Conservation (phyloP, 2,329 filamentous ascomycete species). For the Xylaria digitata region DNA sequence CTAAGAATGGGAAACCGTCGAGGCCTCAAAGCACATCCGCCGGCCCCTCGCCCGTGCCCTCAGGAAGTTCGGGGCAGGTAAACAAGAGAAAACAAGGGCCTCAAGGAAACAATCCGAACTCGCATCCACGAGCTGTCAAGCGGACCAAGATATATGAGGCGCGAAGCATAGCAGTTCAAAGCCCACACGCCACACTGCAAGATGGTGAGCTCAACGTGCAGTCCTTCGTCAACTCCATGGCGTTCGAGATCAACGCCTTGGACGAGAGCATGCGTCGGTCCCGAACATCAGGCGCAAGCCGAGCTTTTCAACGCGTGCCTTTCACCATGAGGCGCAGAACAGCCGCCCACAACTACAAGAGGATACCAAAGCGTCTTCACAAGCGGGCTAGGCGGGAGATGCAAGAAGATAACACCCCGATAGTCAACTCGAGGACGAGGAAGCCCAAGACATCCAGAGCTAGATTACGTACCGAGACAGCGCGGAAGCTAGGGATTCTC, state of each 20-base stretch:
- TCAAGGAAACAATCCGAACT: constrained; percentile 44
- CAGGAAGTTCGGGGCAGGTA: constrained; percentile 31
- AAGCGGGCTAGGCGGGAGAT: constrained; percentile 78
- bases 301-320: constrained; percentile 93
- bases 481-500: constrained; percentile 74
- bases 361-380: constrained; percentile 82
- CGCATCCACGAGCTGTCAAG: constrained; percentile 52
- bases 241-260: constrained; percentile 89
- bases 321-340: constrained; percentile 85
- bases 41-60: constrained; percentile 9
- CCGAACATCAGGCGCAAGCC: constrained; percentile 69
- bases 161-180: constrained; percentile 63
- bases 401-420: constrained; percentile 90
- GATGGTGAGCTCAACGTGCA: constrained; percentile 87
- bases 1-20: constrained; percentile 28
- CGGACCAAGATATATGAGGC: constrained; percentile 60
- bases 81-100: constrained; percentile 48
- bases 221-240: constrained; percentile 83
- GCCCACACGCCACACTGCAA: constrained; percentile 62
- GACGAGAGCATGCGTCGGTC: constrained; percentile 84
- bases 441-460: constrained; percentile 69
- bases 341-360: constrained; percentile 94
- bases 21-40: constrained; percentile 13
- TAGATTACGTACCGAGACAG: constrained; percentile 78
- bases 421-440: constrained; percentile 72